These are phyloP conservation scores for Aegilops speltoides DNA, from an alignment of 176 grass and related monocot species.

Conservation along the genomic window DNA sequence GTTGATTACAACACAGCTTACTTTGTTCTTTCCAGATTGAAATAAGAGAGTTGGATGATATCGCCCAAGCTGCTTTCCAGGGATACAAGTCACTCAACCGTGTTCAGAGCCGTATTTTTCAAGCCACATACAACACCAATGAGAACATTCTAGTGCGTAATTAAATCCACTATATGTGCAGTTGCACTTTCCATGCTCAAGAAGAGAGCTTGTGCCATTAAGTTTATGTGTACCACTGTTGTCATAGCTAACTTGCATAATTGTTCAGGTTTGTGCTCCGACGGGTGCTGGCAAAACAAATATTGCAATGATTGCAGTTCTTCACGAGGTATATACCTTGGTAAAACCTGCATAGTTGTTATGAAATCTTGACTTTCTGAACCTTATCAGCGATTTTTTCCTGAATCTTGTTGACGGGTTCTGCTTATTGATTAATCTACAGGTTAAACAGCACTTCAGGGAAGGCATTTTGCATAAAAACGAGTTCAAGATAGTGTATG, in stretches of 20 bases:
- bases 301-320: conserved; percentile 97
- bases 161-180: conserved; percentile 21
- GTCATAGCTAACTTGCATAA: conserved; percentile 33
- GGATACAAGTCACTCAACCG: conserved; percentile 94
- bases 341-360: conserved; percentile 18
- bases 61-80: conserved; percentile 89
- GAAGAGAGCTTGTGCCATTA: conserved; percentile 8
- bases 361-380: conserved; percentile 18
- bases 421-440: conserved; percentile 21
- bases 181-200: conserved; percentile 18
- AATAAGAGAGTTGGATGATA: conserved; percentile 89
- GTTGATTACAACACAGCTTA: conserved; percentile 21
- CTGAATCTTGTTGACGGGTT: not conserved
- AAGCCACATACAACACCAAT: conserved; percentile 87
- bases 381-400: not conserved
- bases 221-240: conserved; percentile 20
- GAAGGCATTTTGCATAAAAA: conserved; percentile 97
- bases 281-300: conserved; percentile 99
- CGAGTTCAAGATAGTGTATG: conserved; percentile 99
- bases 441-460: conserved; percentile 96
- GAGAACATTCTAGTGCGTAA: conserved; percentile 88
- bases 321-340: conserved; percentile 80
- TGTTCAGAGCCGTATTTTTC: conserved; percentile 92
- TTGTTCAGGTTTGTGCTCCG: conserved; percentile 91
- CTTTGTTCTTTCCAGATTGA: conserved; percentile 65